Evolutionary conservation across 768 basidiomycete genomes (phyloP).

Genomic region (Coprinellus micaceus): DNA sequence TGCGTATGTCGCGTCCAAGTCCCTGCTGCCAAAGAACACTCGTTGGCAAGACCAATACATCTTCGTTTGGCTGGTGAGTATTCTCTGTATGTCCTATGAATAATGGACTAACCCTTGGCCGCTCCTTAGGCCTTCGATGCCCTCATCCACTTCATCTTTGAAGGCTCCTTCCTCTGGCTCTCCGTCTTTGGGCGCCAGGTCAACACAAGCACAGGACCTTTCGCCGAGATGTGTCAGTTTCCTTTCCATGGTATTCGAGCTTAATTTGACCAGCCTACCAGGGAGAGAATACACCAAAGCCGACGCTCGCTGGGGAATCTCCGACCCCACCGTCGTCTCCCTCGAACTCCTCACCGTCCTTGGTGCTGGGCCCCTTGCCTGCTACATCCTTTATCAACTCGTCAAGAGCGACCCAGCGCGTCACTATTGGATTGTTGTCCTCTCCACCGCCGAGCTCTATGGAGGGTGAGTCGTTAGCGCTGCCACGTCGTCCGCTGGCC

Average conservation of each 20-base stretch:
- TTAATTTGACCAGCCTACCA: conserved; percentile 23
- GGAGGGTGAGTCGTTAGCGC: conserved; percentile 61
- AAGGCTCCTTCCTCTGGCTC: conserved; percentile 77
- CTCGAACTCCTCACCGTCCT: conserved; percentile 83
- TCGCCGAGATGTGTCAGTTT: conserved; percentile 72
- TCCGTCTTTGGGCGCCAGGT: conserved; percentile 74
- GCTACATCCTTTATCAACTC: conserved; percentile 66
- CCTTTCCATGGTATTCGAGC: no score
- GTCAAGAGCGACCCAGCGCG: conserved; percentile 60
- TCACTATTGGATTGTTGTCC: conserved; percentile 77
- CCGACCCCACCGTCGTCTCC: conserved; percentile 78
- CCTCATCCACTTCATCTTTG: conserved; percentile 73
- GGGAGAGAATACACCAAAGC: conserved; percentile 82
- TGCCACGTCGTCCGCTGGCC: neutral
- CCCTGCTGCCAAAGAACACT: conserved; percentile 60
- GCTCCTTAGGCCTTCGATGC: conserved; percentile 66
- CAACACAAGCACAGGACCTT: conserved; percentile 60
- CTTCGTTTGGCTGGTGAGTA: conserved; percentile 74
- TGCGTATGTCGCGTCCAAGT: conserved; percentile 51
- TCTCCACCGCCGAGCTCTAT: conserved; percentile 75
- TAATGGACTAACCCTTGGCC: neutral
- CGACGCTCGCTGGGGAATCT: conserved; percentile 76
- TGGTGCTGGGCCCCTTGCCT: conserved; percentile 70
- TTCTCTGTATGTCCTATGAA: neutral
- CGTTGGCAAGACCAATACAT: conserved; percentile 62